phyloP scores from a whole-genome alignment of 345 rosid genomes.

The Ceriops decandra region DNA sequence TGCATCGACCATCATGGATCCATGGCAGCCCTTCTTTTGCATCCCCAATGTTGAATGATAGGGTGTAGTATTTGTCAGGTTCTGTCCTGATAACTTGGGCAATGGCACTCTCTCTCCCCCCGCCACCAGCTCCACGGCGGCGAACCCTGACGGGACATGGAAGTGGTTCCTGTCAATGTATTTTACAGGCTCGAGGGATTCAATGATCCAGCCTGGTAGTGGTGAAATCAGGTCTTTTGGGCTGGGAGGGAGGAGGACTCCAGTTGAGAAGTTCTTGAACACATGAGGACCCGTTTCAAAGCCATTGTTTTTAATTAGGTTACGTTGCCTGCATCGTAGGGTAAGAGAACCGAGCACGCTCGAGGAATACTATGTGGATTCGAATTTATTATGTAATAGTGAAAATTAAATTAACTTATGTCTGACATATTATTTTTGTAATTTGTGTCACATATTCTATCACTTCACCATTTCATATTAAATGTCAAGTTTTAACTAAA shows the following conservation, averaged over 20 bases:
- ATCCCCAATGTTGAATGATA: conserved; percentile 60
- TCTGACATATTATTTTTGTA: too few species aligned
- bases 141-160: conserved; percentile 54
- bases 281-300: conserved; percentile 76
- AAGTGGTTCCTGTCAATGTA: conserved; percentile 67
- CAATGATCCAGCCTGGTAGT: conserved; percentile 83
- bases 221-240: conserved; percentile 54
- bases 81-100: conserved; percentile 71
- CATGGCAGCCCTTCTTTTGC: conserved; percentile 73
- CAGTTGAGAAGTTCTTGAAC: conserved; percentile 79
- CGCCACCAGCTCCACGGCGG: conserved; percentile 61
- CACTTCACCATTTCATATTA: too few species aligned
- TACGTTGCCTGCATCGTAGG: conserved; percentile 41
- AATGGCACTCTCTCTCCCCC: conserved; percentile 76
- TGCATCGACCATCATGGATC: conserved; percentile 78
- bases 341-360: background rate
- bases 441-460: too few species aligned
- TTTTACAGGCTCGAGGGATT: conserved; percentile 78
- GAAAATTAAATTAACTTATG: too few species aligned
- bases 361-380: too few species aligned
- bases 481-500: too few species aligned
- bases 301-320: conserved; percentile 71
- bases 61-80: conserved; percentile 41
- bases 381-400: too few species aligned
- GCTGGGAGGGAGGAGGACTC: conserved; percentile 65